phyloP scores from a whole-genome alignment of 306 rosid genomes.

The Urtica urens region DNA sequence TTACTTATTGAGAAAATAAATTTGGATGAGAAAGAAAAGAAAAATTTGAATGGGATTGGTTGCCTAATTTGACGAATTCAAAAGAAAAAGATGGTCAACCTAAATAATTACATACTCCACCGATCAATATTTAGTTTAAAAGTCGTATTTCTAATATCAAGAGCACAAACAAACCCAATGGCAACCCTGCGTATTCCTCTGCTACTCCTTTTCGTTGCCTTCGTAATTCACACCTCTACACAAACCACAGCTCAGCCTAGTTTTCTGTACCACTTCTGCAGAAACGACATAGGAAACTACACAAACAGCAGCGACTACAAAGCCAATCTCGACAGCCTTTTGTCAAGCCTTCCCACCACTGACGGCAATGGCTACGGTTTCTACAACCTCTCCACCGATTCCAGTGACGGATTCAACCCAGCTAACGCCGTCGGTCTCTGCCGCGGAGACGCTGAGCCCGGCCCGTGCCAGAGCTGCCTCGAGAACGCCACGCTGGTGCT shows the following conservation, averaged over 20 bases:
- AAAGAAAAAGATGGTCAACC: no score
- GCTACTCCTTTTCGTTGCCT: background rate
- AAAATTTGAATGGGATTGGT: no score
- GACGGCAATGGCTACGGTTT: conserved; percentile 1
- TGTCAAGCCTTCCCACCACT: conserved; percentile 5
- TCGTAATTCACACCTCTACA: background rate
- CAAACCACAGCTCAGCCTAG: conserved; percentile 2
- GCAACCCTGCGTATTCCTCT: background rate
- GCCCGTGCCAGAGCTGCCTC: conserved; percentile 29
- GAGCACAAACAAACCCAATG: no score
- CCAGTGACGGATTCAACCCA: conserved; percentile 2
- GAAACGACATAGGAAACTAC: conserved; percentile 5
- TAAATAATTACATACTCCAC: no score
- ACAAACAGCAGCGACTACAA: conserved; percentile 2
- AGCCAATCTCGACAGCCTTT: conserved; percentile 2
- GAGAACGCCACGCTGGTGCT: background rate
- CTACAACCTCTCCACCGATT: conserved; percentile 17
- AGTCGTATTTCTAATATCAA: no score
- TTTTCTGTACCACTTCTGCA: background rate
- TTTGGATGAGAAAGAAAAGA: no score
- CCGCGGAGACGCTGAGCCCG: conserved; percentile 29
- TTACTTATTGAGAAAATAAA: no score
- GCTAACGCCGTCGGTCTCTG: conserved; percentile 39
- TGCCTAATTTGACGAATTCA: no score
- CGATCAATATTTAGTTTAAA: no score